Percentiles rank a stretch among this genome's conserved stretches.
phyloP scores from a whole-genome alignment of 371 early-diverging fungal genomes.

The Nematocida displodere region DNA sequence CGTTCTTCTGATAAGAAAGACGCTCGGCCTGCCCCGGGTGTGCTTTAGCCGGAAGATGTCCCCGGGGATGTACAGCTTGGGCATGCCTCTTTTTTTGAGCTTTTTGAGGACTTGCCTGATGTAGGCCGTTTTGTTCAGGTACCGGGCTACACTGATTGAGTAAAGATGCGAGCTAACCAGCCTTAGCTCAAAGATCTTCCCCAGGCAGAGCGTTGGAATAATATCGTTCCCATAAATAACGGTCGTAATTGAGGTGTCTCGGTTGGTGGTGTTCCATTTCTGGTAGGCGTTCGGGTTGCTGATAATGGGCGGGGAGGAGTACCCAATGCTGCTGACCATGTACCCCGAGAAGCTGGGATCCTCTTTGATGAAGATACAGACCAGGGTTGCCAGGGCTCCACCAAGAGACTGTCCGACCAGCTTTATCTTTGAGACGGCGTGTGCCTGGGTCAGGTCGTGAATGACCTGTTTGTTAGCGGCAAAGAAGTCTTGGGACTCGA shows the following conservation, averaged over 20 bases:
- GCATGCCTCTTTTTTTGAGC: slow-evolving; percentile 49
- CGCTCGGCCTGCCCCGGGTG: slow-evolving; percentile 19
- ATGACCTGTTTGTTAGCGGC: slow-evolving; percentile 39
- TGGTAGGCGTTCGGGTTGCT: slow-evolving; percentile 17
- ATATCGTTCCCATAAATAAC: slow-evolving; percentile 62
- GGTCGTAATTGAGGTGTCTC: slow-evolving; percentile 42
- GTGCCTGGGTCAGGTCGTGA: slow-evolving; percentile 1
- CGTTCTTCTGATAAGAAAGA: slow-evolving; percentile 36
- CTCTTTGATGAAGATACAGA: slow-evolving; percentile 45
- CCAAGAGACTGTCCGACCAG: slow-evolving; percentile 66
- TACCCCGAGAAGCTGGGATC: slow-evolving; percentile 1
- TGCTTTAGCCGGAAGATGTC: slow-evolving; percentile 55
- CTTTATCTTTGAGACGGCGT: slow-evolving; percentile 45
- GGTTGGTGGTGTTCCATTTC: slow-evolving; percentile 2
- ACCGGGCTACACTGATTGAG: slow-evolving; percentile 29
- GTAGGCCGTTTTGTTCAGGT: slow-evolving; percentile 28
- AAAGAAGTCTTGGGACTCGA: slow-evolving; percentile 55
- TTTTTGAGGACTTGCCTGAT: slow-evolving; percentile 51
- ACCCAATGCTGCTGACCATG: slow-evolving; percentile 13
- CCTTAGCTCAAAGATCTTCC: slow-evolving; percentile 61
- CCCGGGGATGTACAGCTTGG: slow-evolving; percentile 63
- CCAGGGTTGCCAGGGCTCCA: slow-evolving; percentile 64
- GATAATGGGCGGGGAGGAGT: slow-evolving; percentile 46
- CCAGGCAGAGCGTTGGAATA: slow-evolving; percentile 58
- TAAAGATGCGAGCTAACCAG: slow-evolving; percentile 59